These are phyloP conservation scores for Apiotrichum gracile DNA, from an alignment of 1,284 basidiomycete species.

Conservation along the genomic window DNA sequence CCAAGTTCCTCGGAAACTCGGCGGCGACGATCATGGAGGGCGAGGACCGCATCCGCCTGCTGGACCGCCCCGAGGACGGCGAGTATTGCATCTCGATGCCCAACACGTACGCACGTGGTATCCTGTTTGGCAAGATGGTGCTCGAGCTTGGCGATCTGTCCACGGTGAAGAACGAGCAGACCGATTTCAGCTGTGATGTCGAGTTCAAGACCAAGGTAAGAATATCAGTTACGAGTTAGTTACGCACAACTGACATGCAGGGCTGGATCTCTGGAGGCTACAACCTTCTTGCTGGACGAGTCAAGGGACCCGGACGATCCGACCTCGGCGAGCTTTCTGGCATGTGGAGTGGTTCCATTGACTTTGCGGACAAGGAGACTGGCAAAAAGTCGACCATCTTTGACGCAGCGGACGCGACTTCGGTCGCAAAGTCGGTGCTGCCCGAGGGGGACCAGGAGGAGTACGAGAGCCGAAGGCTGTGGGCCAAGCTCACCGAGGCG, in stretches of 20 bases:
- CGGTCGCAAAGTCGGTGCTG: slow-evolving; percentile 74
- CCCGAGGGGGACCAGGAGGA: slow-evolving; percentile 83
- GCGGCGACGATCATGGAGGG: slow-evolving; percentile 95
- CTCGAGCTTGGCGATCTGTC: slow-evolving; percentile 90
- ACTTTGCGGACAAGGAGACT: slow-evolving; percentile 67
- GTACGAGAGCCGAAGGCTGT: slow-evolving; percentile 70
- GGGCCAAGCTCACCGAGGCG: slow-evolving; percentile 78
- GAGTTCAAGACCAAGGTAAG: slow-evolving; percentile 93
- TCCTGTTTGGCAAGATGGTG: slow-evolving; percentile 97
- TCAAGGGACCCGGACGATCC: slow-evolving; percentile 57
- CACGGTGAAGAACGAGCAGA: slow-evolving; percentile 74
- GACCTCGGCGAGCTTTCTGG: slow-evolving; percentile 83
- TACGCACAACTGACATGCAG: slow-evolving; percentile 45
- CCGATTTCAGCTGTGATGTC: slow-evolving; percentile 70
- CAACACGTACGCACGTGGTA: slow-evolving; percentile 94
- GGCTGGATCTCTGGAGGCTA: slow-evolving; percentile 97
- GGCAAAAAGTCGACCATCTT: slow-evolving; percentile 73
- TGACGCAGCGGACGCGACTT: slow-evolving; percentile 68
- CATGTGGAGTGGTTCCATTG: slow-evolving; percentile 88
- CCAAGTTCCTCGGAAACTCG: slow-evolving; percentile 92
- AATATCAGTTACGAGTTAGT: neutral
- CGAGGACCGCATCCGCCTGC: slow-evolving; percentile 76
- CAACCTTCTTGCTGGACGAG: slow-evolving; percentile 78
- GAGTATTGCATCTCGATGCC: slow-evolving; percentile 62
- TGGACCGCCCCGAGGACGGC: slow-evolving; percentile 79